Percentiles rank a stretch among this genome's conserved stretches.
Conservation (phyloP, 495 filamentous ascomycete species). For the Hapsidospora chrysogenum region DNA sequence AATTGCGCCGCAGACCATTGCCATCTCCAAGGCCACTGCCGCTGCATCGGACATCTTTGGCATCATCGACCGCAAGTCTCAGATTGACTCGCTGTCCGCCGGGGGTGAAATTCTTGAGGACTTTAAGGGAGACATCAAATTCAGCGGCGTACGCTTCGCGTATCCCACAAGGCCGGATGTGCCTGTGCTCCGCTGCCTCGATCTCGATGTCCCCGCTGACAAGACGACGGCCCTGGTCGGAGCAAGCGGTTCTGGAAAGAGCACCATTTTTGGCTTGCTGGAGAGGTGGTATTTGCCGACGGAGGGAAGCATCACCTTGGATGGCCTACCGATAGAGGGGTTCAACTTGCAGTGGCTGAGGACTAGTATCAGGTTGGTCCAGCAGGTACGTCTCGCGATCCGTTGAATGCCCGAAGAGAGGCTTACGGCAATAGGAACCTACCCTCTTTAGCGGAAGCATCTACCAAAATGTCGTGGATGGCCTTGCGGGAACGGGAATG, state of each 20-base stretch:
- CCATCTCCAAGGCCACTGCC: conserved; percentile 60
- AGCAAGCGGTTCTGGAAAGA: conserved; percentile 79
- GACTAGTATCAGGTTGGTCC: conserved; percentile 79
- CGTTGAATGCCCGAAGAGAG: conserved; percentile 15
- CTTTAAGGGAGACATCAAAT: conserved; percentile 61
- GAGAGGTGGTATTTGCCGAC: conserved; percentile 90
- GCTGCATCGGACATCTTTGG: conserved; percentile 81
- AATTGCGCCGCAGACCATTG: conserved; percentile 12
- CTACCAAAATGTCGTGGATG: conserved; percentile 70
- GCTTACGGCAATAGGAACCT: too few species aligned
- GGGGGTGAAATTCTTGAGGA: conserved; percentile 52
- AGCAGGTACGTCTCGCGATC: conserved; percentile 19
- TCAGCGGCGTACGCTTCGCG: conserved; percentile 76
- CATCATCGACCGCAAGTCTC: conserved; percentile 83
- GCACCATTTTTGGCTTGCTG: conserved; percentile 79
- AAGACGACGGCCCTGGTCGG: conserved; percentile 80
- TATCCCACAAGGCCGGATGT: conserved; percentile 90
- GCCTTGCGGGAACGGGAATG: conserved; percentile 69
- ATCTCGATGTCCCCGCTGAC: conserved; percentile 61
- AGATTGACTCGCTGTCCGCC: conserved; percentile 61
- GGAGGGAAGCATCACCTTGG: conserved; percentile 59
- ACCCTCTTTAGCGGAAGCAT: conserved; percentile 76
- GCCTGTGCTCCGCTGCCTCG: conserved; percentile 68
- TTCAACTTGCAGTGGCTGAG: conserved; percentile 86
- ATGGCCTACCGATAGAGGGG: conserved; percentile 64